These are phyloP conservation scores for Larix kaempferi DNA, from an alignment of 75 land plant species.

Conservation along the genomic window DNA sequence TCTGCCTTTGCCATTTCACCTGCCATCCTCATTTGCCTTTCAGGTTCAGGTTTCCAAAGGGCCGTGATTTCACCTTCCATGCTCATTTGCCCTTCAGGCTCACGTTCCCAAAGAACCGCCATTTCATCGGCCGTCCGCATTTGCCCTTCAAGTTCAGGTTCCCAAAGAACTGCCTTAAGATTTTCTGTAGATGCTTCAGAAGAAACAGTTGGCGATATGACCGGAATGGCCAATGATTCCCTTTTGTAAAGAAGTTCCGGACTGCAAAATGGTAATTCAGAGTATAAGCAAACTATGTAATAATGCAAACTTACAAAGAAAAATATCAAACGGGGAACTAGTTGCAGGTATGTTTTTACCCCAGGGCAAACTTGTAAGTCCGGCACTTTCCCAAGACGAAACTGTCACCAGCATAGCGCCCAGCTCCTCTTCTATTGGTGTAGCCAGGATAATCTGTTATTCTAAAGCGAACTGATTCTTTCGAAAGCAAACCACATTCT, in stretches of 20 bases:
- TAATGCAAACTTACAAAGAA: neutral
- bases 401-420: constrained; percentile 19
- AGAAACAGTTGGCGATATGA: neutral
- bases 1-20: too few relatives aligned
- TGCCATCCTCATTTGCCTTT: too few relatives aligned
- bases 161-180: too few relatives aligned
- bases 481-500: constrained; percentile 19
- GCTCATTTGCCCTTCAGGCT: too few relatives aligned
- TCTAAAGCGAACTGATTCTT: constrained; percentile 18
- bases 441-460: constrained; percentile 45
- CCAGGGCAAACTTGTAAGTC: constrained; percentile 30
- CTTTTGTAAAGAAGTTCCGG: neutral
- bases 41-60: too few relatives aligned
- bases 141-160: too few relatives aligned
- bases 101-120: too few relatives aligned
- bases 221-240: constrained; percentile 14
- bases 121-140: too few relatives aligned
- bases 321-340: neutral
- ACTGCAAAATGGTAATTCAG: neutral
- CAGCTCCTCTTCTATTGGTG: constrained; percentile 41
- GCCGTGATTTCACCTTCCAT: too few relatives aligned
- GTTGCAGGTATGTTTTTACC: neutral
- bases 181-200: constrained; percentile 18
- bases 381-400: constrained; percentile 27
- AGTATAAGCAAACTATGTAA: neutral